Evolutionary conservation across 1,139 yeast genomes (phyloP), one percentile per base, ranked within the genome.

Genomic region (Sporopachydermia cereana): DNA sequence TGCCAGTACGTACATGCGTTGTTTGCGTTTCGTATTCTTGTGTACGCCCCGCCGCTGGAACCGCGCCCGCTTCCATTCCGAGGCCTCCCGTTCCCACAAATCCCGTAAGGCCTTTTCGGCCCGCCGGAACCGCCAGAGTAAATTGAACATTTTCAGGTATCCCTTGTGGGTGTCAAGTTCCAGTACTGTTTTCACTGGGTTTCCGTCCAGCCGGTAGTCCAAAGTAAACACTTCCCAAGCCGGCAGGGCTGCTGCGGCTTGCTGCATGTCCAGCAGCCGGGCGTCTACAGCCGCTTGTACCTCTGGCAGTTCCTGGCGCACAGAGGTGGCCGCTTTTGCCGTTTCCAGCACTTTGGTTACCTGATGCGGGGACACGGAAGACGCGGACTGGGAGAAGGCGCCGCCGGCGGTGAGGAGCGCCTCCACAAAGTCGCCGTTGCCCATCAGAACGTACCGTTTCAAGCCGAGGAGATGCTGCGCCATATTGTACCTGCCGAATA

Each of bases 151-250:
- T 54, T 84, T 75, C 46, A 86, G 67, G 57, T 91, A 91, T 51
- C 81, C 86, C 43, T 69, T 70, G 39, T 70, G 67, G 2, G 76
- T 57, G 34, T 46, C 48, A 14, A 53, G 50, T 47, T 66, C 66
- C 41, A 68, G 49, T 3, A 68, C 52, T 5, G 63, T 64, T 23
- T 55, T 51, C 39, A 64, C 66, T 36, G 69, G 18, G 76, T 89
- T 57, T 17, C 74, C 61, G 43, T 75, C 82, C 3, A 86, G 67
- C 45, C 79, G 71, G 58, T 84, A 91, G 57, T 88, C 96, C 43
- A 91, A 66, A 0, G 96, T 86, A 60, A 91, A 89, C 2, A 84
- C 88, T 57, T 89, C 95, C 97, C 97, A 91, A 0, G 88, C 89
- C 44, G 67, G 73, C 71, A 41, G 58, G 49, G 51, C 67, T 23